Percentiles rank a stretch among this genome's conserved stretches.
These are phyloP conservation scores for Teratosphaeriaceae sp. DNA, from an alignment of 2,329 filamentous ascomycete species.

Conservation along the genomic window DNA sequence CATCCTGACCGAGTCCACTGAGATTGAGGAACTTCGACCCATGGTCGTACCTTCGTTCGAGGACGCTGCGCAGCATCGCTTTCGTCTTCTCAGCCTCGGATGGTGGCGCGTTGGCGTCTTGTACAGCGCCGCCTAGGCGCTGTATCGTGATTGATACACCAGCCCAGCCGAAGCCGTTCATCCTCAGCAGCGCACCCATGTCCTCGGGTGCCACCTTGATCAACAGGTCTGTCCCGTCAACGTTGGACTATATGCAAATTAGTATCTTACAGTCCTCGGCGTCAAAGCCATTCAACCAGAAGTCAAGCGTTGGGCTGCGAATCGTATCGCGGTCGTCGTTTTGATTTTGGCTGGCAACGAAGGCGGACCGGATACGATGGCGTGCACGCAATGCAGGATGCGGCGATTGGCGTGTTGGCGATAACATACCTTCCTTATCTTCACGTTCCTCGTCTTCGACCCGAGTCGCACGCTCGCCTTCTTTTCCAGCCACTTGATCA, in stretches of 20 bases:
- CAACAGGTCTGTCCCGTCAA: constrained; percentile 31
- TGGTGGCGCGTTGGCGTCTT: constrained; percentile 10
- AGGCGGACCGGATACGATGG: constrained; percentile 21
- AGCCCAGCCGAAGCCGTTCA: constrained; percentile 37
- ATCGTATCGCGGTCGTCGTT: constrained; percentile 25
- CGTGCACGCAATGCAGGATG: constrained; percentile 7
- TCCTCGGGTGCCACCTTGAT: constrained; percentile 33
- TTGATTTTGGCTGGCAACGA: constrained; percentile 23
- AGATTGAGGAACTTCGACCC: constrained; percentile 73
- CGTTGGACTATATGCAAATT: constrained; percentile 24
- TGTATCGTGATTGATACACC: constrained; percentile 33
- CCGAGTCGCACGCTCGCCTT: constrained; percentile 29
- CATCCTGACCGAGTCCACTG: constrained; percentile 67
- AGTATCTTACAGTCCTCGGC: constrained; percentile 13
- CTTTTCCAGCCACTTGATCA: constrained; percentile 36
- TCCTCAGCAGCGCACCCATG: constrained; percentile 28
- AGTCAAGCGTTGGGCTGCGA: constrained; percentile 9
- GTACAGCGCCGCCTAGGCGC: constrained; percentile 19
- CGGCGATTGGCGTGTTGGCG: constrained; percentile 11
- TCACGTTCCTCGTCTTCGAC: constrained; percentile 25
- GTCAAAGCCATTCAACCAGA: constrained; percentile 10
- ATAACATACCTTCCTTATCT: constrained; percentile 33
- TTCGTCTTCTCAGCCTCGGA: constrained; percentile 50
- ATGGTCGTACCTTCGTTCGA: constrained; percentile 67
- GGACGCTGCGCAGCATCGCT: constrained; percentile 60